Percentiles rank a stretch among this genome's conserved stretches.
Evolutionary conservation across 306 rosid species (phyloP).

Genomic region (Abrus pulchellus): DNA sequence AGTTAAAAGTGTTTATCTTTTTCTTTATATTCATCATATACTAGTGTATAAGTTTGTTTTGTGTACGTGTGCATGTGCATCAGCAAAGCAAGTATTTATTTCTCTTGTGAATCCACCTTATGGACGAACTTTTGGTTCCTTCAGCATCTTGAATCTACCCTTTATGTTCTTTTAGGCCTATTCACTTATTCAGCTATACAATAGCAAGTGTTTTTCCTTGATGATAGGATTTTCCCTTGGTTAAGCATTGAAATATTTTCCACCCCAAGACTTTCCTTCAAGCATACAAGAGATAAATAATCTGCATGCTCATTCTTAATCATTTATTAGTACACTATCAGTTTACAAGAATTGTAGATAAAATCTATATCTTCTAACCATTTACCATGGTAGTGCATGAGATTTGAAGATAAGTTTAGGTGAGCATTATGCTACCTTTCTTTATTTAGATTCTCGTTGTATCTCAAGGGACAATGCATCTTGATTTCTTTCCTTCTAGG

Average conservation of each 20-base stretch:
- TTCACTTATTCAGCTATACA: neutral
- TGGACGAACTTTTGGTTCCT: neutral
- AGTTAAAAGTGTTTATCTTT: neutral
- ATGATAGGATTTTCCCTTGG: neutral
- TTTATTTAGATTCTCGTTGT: conserved; percentile 41
- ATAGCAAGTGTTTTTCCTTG: neutral
- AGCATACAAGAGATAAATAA: neutral
- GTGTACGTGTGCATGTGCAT: conserved; percentile 12
- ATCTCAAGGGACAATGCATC: conserved; percentile 46
- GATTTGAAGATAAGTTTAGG: conserved; percentile 54
- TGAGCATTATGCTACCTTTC: conserved; percentile 46
- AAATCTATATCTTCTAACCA: neutral
- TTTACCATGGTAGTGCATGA: conserved; percentile 36
- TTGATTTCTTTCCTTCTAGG: conserved; percentile 47
- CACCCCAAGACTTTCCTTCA: neutral
- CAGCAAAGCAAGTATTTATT: conserved; percentile 9
- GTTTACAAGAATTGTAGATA: neutral
- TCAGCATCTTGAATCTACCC: conserved; percentile 17
- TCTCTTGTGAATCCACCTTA: conserved; percentile 1
- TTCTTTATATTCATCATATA: neutral
- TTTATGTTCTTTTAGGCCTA: neutral
- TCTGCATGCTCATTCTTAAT: neutral
- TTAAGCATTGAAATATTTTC: neutral
- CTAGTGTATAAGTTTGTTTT: neutral
- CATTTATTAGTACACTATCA: neutral